Conservation (phyloP, 1,284 basidiomycete genomes). For the Microbotryum lychnidis-dioicae region DNA sequence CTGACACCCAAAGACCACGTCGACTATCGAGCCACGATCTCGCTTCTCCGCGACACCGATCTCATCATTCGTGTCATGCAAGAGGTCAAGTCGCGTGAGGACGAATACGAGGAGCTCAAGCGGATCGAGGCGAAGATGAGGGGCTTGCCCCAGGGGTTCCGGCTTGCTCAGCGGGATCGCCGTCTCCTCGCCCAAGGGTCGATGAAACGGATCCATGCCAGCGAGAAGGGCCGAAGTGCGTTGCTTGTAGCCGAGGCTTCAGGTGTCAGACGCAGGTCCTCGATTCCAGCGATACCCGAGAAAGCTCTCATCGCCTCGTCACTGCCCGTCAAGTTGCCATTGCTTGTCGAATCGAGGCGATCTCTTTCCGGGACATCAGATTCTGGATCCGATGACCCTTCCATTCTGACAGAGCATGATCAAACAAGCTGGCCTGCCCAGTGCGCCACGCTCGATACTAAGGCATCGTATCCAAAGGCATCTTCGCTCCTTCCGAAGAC, state of each 20-base stretch:
- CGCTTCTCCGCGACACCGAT: constrained; percentile 58
- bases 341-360: too few relatives aligned
- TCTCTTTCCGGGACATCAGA: too few relatives aligned
- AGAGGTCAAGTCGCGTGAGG: constrained; percentile 72
- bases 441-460: too few relatives aligned
- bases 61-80: constrained; percentile 63
- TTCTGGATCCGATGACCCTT: too few relatives aligned
- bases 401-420: too few relatives aligned
- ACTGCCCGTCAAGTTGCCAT: too few relatives aligned
- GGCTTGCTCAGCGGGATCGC: constrained; percentile 60
- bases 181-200: constrained; percentile 61
- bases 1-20: constrained; percentile 59
- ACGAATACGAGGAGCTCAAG: constrained; percentile 66
- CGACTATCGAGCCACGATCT: constrained; percentile 59
- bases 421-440: too few relatives aligned
- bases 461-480: too few relatives aligned
- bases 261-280: too few relatives aligned
- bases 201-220: constrained; percentile 42
- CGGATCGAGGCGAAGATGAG: constrained; percentile 53
- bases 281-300: too few relatives aligned
- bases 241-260: constrained; percentile 4
- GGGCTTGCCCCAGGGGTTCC: constrained; percentile 50
- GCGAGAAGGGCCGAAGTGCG: constrained; percentile 31
- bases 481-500: too few relatives aligned
- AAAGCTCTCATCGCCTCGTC: too few relatives aligned